A percentile compares a stretch with the other conserved stretches of the same genome.
Conservation (phyloP, 2,329 filamentous ascomycete species). For the Ilyonectria robusta region DNA sequence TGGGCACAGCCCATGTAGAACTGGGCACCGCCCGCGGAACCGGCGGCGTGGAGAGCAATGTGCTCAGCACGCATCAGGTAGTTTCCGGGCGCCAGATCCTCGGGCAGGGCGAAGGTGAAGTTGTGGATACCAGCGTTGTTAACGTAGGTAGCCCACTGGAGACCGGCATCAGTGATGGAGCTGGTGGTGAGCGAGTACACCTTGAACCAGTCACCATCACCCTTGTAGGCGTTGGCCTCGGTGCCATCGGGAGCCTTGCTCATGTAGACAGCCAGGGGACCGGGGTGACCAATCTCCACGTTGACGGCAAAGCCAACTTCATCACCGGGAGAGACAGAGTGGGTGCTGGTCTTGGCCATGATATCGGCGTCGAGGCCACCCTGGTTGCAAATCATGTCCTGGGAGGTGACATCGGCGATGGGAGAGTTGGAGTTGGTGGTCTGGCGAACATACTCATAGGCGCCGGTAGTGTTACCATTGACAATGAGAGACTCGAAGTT, state of each 20-base stretch:
- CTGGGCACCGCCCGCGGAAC: slow-evolving; percentile 52
- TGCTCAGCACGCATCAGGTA: slow-evolving; percentile 57
- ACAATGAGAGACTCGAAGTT: slow-evolving; percentile 63
- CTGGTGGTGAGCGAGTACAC: slow-evolving; percentile 52
- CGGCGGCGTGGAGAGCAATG: slow-evolving; percentile 52
- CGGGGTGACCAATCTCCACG: slow-evolving; percentile 52
- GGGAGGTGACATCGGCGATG: slow-evolving; percentile 55
- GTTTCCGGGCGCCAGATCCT: slow-evolving; percentile 48
- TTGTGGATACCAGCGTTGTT: slow-evolving; percentile 50
- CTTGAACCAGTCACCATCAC: slow-evolving; percentile 56
- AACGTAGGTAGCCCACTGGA: slow-evolving; percentile 52
- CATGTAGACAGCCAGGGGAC: slow-evolving; percentile 56
- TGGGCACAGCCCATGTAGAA: slow-evolving; percentile 57
- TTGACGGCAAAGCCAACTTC: slow-evolving; percentile 59
- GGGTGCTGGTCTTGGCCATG: slow-evolving; percentile 54
- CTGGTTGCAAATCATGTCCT: slow-evolving; percentile 57
- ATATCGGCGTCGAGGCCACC: slow-evolving; percentile 55
- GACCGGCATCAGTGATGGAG: slow-evolving; percentile 46
- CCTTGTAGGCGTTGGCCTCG: slow-evolving; percentile 50
- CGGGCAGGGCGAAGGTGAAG: slow-evolving; percentile 53
- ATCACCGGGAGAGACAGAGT: slow-evolving; percentile 55
- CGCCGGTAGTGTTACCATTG: slow-evolving; percentile 60
- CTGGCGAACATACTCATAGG: slow-evolving; percentile 64
- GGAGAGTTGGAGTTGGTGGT: slow-evolving; percentile 64
- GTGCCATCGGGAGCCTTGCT: slow-evolving; percentile 52